A percentile compares a stretch with the other conserved stretches of the same genome.
Evolutionary conservation across 805 yeast genomes (phyloP).

Genomic region (Zygosaccharomyces rouxii): DNA sequence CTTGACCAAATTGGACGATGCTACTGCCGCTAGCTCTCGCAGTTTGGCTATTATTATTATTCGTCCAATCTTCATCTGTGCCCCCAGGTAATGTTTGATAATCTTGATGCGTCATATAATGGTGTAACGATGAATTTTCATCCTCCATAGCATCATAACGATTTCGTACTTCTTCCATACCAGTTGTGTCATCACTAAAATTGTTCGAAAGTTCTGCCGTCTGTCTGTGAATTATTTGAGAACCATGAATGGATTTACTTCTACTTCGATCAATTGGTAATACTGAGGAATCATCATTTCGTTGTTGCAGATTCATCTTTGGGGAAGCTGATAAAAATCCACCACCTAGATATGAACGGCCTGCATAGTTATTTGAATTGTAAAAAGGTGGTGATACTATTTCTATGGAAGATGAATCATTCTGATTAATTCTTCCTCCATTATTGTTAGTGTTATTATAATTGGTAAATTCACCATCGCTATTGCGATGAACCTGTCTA

Average conservation of each 20-base stretch:
- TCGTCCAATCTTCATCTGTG: not conserved
- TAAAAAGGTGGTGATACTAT: conserved; percentile 7
- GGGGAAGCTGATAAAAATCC: conserved; percentile 26
- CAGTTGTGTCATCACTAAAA: conserved; percentile 19
- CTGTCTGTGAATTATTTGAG: conserved; percentile 30
- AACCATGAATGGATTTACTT: conserved; percentile 25
- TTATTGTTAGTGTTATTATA: not conserved
- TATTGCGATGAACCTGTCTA: conserved; percentile 11
- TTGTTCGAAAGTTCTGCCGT: conserved; percentile 34
- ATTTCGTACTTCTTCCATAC: conserved; percentile 2
- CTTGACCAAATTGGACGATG: conserved; percentile 1
- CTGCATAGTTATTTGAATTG: conserved; percentile 19
- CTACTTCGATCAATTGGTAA: conserved; percentile 16
- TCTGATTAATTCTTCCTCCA: not conserved
- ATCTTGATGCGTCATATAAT: conserved; percentile 1
- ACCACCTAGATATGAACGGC: conserved; percentile 29
- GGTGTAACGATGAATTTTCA: conserved; percentile 1
- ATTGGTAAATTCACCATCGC: conserved; percentile 1
- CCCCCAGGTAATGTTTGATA: conserved; percentile 2
- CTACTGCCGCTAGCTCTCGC: not conserved
- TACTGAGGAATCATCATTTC: conserved; percentile 8
- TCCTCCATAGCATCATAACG: not conserved
- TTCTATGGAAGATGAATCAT: not conserved
- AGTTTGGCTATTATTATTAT: not conserved
- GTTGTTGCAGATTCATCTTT: conserved; percentile 3